Evolutionary conservation across 306 rosid genomes (phyloP).

Genomic region (Begonia peltatifolia): DNA sequence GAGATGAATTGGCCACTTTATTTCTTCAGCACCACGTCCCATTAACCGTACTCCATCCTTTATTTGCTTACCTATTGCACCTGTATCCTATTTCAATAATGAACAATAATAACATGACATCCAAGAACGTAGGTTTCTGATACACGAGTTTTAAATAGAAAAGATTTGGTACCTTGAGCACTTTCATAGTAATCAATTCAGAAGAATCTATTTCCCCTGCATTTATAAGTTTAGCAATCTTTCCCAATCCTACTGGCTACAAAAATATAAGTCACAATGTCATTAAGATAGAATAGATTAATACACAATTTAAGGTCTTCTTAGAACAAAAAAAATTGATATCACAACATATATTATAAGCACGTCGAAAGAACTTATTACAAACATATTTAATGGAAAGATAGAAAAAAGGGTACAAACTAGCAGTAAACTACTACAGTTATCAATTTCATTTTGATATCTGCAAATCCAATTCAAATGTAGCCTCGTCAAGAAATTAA

Average conservation of each 20-base stretch:
- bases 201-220: constrained; percentile 87
- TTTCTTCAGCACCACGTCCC: constrained; percentile 92
- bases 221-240: constrained; percentile 67
- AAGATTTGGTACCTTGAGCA: constrained; percentile 57
- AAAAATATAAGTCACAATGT: constrained; percentile 4
- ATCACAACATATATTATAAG: no score
- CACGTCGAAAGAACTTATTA: no score
- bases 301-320: not conserved
- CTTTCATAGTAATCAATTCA: constrained; percentile 83
- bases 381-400: constrained; percentile 1
- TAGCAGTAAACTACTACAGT: not conserved
- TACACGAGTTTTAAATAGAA: constrained; percentile 4
- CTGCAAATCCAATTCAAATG: not conserved
- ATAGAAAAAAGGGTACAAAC: not conserved
- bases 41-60: constrained; percentile 85
- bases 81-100: constrained; percentile 53
- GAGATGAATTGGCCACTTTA: constrained; percentile 82
- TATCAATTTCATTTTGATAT: no score
- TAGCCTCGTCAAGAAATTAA: not conserved
- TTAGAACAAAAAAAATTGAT: not conserved
- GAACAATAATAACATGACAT: constrained; percentile 16
- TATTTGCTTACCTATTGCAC: constrained; percentile 83
- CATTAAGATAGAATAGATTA: not conserved
- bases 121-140: constrained; percentile 13
- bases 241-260: constrained; percentile 91